These are phyloP conservation scores for Neotropicomus parvogracilis DNA, from an alignment of 1,284 basidiomycete species.

Conservation along the genomic window DNA sequence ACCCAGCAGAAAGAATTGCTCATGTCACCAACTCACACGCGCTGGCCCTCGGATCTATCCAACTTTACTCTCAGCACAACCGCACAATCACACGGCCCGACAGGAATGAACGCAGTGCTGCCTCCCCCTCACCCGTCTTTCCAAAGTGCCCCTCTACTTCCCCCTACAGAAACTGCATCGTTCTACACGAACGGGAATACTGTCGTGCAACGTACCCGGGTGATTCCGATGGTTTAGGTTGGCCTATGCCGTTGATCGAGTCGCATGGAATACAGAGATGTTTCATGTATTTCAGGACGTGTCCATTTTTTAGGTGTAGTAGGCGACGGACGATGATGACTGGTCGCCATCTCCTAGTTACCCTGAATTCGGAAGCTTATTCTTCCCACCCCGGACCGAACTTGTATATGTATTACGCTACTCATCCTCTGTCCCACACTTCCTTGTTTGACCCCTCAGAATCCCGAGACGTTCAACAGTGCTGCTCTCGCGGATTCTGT, in stretches of 20 bases:
- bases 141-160: conserved; percentile 8
- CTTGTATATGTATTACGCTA: too few relatives aligned
- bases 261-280: neutral
- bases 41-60: conserved; percentile 15
- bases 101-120: neutral
- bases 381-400: too few relatives aligned
- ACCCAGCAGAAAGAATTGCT: too few relatives aligned
- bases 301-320: neutral
- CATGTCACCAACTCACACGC: conserved; percentile 6
- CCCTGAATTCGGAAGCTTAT: too few relatives aligned
- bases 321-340: neutral
- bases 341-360: too few relatives aligned
- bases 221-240: conserved; percentile 26
- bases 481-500: too few relatives aligned
- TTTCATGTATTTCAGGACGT: neutral
- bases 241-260: neutral
- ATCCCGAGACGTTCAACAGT: too few relatives aligned
- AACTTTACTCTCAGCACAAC: neutral
- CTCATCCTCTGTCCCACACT: too few relatives aligned
- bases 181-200: conserved; percentile 9
- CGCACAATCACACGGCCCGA: neutral
- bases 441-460: too few relatives aligned
- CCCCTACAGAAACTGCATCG: conserved; percentile 11
- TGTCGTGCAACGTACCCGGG: conserved; percentile 6
- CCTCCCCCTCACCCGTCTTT: conserved; percentile 4